Conservation (phyloP, 2,329 filamentous ascomycete species). For the Cercospora sp. region DNA sequence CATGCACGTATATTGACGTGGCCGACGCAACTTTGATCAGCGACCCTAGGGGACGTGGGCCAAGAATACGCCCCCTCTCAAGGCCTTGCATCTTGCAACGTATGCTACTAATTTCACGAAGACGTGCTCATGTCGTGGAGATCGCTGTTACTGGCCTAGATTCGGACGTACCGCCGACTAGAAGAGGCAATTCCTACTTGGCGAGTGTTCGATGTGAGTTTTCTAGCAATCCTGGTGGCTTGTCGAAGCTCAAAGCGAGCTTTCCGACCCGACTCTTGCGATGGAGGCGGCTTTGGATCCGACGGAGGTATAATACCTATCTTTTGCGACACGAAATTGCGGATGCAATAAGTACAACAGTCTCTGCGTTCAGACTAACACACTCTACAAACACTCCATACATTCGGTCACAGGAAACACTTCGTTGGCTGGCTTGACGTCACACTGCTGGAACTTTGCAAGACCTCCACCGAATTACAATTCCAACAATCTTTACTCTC, state of each 20-base stretch:
- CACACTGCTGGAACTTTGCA: not conserved
- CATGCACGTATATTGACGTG: not conserved
- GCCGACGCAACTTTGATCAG: not conserved
- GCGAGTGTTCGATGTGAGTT: not conserved
- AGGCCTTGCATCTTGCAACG: not conserved
- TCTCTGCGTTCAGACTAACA: not conserved
- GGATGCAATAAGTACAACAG: not conserved
- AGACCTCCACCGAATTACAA: not conserved
- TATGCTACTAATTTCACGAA: not conserved
- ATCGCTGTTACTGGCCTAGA: not conserved
- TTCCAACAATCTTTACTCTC: not conserved
- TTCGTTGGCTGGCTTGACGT: not conserved
- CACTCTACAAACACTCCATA: not conserved
- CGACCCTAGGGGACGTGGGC: not conserved
- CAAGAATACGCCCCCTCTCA: not conserved
- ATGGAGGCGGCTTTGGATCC: not conserved
- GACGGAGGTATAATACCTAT: not conserved
- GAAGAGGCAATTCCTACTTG: not conserved
- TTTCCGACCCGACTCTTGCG: not conserved
- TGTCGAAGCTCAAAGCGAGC: not conserved
- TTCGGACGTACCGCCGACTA: not conserved
- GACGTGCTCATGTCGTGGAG: not conserved
- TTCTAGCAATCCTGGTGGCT: not conserved
- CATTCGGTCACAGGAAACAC: not conserved
- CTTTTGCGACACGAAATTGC: not conserved